Percentiles rank a stretch among this genome's conserved stretches.
These are phyloP conservation scores for Xylaria sp. DNA, from an alignment of 2,329 filamentous ascomycete species.

Conservation along the genomic window DNA sequence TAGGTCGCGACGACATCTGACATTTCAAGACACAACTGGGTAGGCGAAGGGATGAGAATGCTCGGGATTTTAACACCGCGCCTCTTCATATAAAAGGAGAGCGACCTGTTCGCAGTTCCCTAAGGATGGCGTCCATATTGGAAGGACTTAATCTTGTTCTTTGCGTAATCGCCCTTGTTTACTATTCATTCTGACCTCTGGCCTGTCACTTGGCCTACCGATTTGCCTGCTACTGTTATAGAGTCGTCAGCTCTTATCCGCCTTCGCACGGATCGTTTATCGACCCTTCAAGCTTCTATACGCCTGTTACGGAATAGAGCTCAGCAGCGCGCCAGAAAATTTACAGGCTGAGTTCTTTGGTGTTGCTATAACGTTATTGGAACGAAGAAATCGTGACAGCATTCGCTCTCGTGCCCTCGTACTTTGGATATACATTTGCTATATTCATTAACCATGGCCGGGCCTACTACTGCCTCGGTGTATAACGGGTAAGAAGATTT, in stretches of 20 bases:
- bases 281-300: background rate
- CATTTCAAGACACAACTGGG: background rate
- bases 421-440: background rate
- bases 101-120: background rate
- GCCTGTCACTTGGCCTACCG: background rate
- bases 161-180: background rate
- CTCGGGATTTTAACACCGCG: background rate
- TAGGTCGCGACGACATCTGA: too few relatives aligned
- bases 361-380: too few relatives aligned
- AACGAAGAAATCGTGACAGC: background rate
- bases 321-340: too few relatives aligned
- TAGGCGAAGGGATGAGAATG: background rate
- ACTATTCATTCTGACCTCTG: background rate
- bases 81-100: background rate
- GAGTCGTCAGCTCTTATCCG: background rate
- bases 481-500: background rate
- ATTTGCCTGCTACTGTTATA: background rate
- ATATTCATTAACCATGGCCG: background rate
- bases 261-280: background rate
- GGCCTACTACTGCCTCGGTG: background rate
- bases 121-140: background rate
- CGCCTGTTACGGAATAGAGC: too few relatives aligned
- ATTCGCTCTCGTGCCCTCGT: background rate
- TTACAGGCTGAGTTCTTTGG: too few relatives aligned
- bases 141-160: background rate